These are phyloP conservation scores for Colletotrichum tropicale DNA, from an alignment of 2,329 filamentous ascomycete genomes.

Conservation along the genomic window DNA sequence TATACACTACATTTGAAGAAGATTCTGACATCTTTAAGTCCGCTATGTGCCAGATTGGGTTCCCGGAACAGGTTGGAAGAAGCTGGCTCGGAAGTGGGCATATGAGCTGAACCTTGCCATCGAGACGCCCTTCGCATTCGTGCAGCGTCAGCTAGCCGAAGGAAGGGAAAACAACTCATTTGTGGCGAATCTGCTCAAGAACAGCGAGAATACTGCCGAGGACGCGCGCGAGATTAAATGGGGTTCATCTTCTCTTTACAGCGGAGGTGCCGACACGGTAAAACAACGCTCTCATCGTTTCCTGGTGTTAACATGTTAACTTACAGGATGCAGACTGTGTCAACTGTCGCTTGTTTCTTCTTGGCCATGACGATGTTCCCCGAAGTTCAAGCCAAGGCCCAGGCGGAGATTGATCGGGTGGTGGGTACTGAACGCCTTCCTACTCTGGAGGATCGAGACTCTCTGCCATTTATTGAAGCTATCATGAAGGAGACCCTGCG, in stretches of 20 bases:
- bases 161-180: background rate
- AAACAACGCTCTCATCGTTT: no score
- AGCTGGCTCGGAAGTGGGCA: conserved; percentile 2
- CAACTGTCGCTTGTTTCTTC: conserved; percentile 44
- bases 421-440: conserved; percentile 53
- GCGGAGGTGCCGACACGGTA: conserved; percentile 19
- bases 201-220: background rate
- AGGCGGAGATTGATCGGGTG: conserved; percentile 55
- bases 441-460: conserved; percentile 48
- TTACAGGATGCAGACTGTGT: no score
- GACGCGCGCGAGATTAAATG: conserved; percentile 5
- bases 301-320: no score
- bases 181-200: background rate
- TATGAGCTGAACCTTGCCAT: background rate
- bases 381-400: conserved; percentile 48
- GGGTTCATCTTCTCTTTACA: conserved; percentile 9
- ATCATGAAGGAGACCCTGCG: conserved; percentile 61
- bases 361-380: conserved; percentile 52
- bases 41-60: conserved; percentile 15
- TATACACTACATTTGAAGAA: background rate
- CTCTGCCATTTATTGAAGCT: conserved; percentile 56
- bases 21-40: conserved; percentile 24
- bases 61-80: conserved; percentile 20
- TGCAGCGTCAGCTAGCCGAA: conserved; percentile 24
- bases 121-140: conserved; percentile 16